Conservation (phyloP, 2,329 filamentous ascomycete species). For the Colletotrichum magnum region DNA sequence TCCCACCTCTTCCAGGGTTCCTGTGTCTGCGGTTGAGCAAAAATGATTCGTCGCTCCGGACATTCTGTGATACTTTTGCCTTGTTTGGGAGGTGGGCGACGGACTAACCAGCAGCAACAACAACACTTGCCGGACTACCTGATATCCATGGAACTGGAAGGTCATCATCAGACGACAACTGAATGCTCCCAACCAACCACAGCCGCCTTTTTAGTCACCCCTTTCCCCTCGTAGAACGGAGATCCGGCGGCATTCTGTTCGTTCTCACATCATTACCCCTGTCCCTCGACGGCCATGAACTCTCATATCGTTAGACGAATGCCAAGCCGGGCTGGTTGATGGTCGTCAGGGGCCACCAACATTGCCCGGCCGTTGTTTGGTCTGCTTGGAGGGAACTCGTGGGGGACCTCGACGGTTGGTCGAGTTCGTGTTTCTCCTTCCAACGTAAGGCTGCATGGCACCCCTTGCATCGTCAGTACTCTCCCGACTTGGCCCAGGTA, state of each 20-base stretch:
- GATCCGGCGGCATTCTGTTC: background rate
- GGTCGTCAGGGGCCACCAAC: constrained; percentile 22
- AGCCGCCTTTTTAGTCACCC: background rate
- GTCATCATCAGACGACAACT: background rate
- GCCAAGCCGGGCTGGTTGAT: background rate
- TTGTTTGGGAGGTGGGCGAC: too few relatives aligned
- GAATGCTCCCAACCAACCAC: background rate
- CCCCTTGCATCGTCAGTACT: too few relatives aligned
- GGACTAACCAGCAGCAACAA: background rate
- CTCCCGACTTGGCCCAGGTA: too few relatives aligned
- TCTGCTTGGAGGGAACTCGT: constrained; percentile 38
- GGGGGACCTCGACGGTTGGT: constrained; percentile 18
- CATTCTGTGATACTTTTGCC: too few relatives aligned
- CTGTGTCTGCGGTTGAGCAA: too few relatives aligned
- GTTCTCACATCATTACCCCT: background rate
- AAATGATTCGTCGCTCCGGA: too few relatives aligned
- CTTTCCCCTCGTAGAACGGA: background rate
- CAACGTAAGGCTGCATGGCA: background rate
- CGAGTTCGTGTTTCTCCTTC: too few relatives aligned
- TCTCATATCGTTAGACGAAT: too few relatives aligned
- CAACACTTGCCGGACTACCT: background rate
- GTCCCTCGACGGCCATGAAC: too few relatives aligned
- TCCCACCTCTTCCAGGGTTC: too few relatives aligned
- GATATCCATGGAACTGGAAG: background rate
- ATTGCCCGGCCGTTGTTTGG: constrained; percentile 17